Conservation (phyloP, 2,329 filamentous ascomycete species). For the Sporothrix luriei region DNA sequence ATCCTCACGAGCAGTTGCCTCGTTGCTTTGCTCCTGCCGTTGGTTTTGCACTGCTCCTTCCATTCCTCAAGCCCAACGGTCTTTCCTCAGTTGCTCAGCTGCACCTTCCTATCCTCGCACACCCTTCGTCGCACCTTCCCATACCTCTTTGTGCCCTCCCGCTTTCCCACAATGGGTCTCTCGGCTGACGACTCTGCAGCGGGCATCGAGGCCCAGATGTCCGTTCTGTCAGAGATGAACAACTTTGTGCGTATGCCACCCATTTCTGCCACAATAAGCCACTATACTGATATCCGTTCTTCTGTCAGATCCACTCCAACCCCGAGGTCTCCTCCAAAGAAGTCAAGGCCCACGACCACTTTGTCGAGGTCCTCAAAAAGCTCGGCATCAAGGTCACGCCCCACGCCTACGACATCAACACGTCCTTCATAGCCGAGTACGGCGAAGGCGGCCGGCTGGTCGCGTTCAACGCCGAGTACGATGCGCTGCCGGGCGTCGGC, state of each 20-base stretch:
- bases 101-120: background rate
- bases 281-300: background rate
- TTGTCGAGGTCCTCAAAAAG: slow-evolving; percentile 49
- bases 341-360: slow-evolving; percentile 52
- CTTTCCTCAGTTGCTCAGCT: background rate
- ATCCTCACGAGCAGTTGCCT: background rate
- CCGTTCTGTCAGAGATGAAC: slow-evolving; percentile 26
- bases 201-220: slow-evolving; percentile 28
- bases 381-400: slow-evolving; percentile 51
- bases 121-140: slow-evolving; percentile 3
- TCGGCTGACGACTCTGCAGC: slow-evolving; percentile 13
- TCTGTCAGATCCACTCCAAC: slow-evolving; percentile 44
- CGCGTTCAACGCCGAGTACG: slow-evolving; percentile 39
- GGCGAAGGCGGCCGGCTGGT: slow-evolving; percentile 34
- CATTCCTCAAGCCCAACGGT: background rate
- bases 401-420: slow-evolving; percentile 55
- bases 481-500: slow-evolving; percentile 44
- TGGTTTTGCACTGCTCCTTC: background rate
- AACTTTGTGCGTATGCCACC: slow-evolving; percentile 9
- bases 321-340: slow-evolving; percentile 57
- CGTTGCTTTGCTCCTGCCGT: background rate
- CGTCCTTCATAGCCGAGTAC: slow-evolving; percentile 50
- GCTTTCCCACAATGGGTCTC: slow-evolving; percentile 13
- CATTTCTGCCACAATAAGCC: background rate
- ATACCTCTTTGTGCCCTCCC: background rate